phyloP scores from a whole-genome alignment of 176 grass and related monocot genomes.

The Oryza officinalis region DNA sequence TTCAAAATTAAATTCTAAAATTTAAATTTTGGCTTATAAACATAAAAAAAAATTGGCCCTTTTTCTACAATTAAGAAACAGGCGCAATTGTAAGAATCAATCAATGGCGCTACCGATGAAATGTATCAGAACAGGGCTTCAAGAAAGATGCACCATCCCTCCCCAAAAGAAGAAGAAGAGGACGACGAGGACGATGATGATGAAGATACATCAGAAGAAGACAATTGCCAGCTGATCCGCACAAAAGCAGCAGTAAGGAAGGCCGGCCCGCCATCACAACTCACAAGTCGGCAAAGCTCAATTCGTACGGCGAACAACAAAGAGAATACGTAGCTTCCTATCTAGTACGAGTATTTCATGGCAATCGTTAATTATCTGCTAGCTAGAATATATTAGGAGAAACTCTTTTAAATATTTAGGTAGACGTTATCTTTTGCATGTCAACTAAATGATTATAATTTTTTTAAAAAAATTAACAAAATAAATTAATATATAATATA shows the following conservation, averaged over 20 bases:
- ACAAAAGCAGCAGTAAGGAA: not conserved
- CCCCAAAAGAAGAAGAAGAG: too few relatives aligned
- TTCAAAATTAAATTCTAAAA: too few relatives aligned
- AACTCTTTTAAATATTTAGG: too few relatives aligned
- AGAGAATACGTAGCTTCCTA: not conserved
- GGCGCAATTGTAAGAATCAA: not conserved
- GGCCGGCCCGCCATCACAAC: not conserved
- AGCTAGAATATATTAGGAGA: too few relatives aligned
- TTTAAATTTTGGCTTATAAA: too few relatives aligned
- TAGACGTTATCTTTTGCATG: too few relatives aligned
- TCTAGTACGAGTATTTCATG: not conserved
- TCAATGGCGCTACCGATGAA: not conserved
- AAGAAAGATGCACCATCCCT: not conserved
- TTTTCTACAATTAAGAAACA: not conserved
- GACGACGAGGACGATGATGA: too few relatives aligned
- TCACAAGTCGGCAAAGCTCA: constrained; percentile 30
- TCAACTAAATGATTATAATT: too few relatives aligned
- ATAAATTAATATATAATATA: too few relatives aligned
- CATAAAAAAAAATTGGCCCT: too few relatives aligned
- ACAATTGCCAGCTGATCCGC: constrained; percentile 34
- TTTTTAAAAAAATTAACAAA: too few relatives aligned
- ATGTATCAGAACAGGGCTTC: not conserved
- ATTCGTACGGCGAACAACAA: not conserved
- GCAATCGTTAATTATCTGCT: not conserved
- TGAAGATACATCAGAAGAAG: not conserved